Evolutionary conservation across 352 stramenopile species (phyloP).

Genomic region (Hyaloperonospora brassicae): DNA sequence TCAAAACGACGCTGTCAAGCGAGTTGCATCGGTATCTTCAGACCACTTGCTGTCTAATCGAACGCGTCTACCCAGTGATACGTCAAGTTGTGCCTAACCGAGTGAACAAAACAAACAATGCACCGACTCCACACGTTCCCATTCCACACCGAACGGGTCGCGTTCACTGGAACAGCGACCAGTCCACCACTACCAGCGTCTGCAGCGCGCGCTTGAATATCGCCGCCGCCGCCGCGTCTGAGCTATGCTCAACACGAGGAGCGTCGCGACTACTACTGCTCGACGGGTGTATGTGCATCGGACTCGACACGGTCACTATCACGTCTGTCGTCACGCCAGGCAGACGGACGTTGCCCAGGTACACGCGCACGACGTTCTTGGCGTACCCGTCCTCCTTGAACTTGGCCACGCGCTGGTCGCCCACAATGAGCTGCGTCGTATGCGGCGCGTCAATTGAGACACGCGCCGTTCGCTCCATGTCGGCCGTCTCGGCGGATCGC

Average conservation of each 20-base stretch:
- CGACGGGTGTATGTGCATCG: slow-evolving; percentile 62
- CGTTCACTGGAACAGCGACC: slow-evolving; percentile 44
- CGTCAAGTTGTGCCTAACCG: too few relatives aligned
- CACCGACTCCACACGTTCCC: too few relatives aligned
- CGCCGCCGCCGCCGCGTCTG: slow-evolving; percentile 47
- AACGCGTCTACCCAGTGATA: too few relatives aligned
- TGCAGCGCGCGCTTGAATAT: slow-evolving; percentile 72
- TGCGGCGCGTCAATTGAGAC: slow-evolving; percentile 31
- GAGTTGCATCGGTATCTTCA: too few relatives aligned
- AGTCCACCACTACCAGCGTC: slow-evolving; percentile 65
- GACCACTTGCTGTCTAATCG: too few relatives aligned
- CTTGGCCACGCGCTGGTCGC: slow-evolving; percentile 77
- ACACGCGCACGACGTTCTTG: slow-evolving; percentile 83
- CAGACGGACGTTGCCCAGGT: slow-evolving; percentile 65
- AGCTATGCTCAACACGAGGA: slow-evolving; percentile 59
- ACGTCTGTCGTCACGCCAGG: slow-evolving; percentile 71
- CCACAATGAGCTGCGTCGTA: slow-evolving; percentile 43
- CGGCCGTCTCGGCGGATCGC: slow-evolving; percentile 35
- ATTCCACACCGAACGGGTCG: too few relatives aligned
- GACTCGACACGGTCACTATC: slow-evolving; percentile 71
- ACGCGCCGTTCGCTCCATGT: slow-evolving; percentile 17
- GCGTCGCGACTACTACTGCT: slow-evolving; percentile 61
- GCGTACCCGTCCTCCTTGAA: slow-evolving; percentile 73
- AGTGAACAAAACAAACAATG: too few relatives aligned
- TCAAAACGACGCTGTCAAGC: too few relatives aligned